phyloP scores from a whole-genome alignment of 2,329 filamentous ascomycete species.

The Penicillium sp. region DNA sequence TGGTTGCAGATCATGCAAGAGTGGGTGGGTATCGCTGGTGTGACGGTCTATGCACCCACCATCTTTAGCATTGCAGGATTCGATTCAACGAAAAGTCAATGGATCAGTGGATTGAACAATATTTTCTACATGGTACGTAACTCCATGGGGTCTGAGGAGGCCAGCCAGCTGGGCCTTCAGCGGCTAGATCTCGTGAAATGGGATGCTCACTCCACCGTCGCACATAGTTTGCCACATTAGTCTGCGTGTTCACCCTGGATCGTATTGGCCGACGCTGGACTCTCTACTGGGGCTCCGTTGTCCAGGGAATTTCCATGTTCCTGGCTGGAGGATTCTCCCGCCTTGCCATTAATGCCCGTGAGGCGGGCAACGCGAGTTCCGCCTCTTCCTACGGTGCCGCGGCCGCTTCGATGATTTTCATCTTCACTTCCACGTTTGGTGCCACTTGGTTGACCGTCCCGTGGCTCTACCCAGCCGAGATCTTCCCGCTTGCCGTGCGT shows the following conservation, averaged over 20 bases:
- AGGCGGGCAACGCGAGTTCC: constrained; percentile 41
- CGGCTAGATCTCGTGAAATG: no score
- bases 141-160: neutral
- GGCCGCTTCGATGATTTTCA: constrained; percentile 64
- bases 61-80: constrained; percentile 66
- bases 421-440: constrained; percentile 61
- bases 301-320: constrained; percentile 62
- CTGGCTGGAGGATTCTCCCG: constrained; percentile 59
- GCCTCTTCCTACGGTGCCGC: constrained; percentile 55
- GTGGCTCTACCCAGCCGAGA: constrained; percentile 65
- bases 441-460: constrained; percentile 58
- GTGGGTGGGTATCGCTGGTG: constrained; percentile 64
- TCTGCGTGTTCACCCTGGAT: constrained; percentile 65
- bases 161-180: neutral
- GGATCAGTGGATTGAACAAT: constrained; percentile 56
- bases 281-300: constrained; percentile 61
- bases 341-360: constrained; percentile 46
- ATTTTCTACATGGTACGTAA: constrained; percentile 50
- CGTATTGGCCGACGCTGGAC: constrained; percentile 64
- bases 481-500: constrained; percentile 64
- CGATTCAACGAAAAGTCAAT: constrained; percentile 53
- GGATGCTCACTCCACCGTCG: neutral
- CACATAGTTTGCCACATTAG: constrained; percentile 55
- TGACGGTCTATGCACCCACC: constrained; percentile 54
- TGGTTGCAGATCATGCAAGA: constrained; percentile 68